These are phyloP conservation scores for Parmales sp. DNA, from an alignment of 108 stramenopile genomes.

Conservation along the genomic window DNA sequence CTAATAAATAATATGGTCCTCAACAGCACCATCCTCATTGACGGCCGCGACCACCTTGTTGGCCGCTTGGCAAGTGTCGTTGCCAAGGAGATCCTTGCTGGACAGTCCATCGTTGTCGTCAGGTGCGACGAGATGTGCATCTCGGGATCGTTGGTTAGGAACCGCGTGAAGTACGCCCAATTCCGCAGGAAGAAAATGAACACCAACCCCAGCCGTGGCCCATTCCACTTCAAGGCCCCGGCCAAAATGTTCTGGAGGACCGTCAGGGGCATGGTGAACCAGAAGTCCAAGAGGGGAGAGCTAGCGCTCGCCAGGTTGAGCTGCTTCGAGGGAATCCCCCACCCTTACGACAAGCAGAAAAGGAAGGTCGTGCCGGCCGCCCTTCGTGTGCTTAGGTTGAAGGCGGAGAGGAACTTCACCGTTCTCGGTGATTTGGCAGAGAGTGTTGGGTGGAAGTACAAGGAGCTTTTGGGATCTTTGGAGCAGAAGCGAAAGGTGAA, in stretches of 20 bases:
- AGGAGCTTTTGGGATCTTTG: conserved; percentile 72
- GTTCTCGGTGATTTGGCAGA: conserved; percentile 82
- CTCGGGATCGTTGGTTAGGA: conserved; percentile 87
- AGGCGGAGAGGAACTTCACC: conserved; percentile 81
- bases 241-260: conserved; percentile 95
- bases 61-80: conserved; percentile 96
- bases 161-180: conserved; percentile 93
- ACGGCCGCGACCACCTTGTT: conserved; percentile 97
- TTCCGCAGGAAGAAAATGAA: conserved; percentile 94
- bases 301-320: conserved; percentile 85
- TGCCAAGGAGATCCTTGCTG: conserved; percentile 97
- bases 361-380: conserved; percentile 96
- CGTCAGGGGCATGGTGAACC: conserved; percentile 97
- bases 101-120: conserved; percentile 94
- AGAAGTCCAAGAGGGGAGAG: conserved; percentile 92
- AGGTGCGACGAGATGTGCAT: conserved; percentile 93
- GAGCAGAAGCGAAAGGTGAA: conserved; percentile 92
- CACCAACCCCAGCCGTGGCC: conserved; percentile 91
- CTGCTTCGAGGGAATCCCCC: conserved; percentile 97
- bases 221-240: conserved; percentile 95
- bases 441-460: conserved; percentile 96
- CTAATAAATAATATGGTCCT: not conserved
- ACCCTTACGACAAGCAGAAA: conserved; percentile 96
- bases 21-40: conserved; percentile 67
- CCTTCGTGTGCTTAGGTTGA: conserved; percentile 82